Conservation (phyloP, 2,329 filamentous ascomycete genomes). For the Cordyceps javanica region DNA sequence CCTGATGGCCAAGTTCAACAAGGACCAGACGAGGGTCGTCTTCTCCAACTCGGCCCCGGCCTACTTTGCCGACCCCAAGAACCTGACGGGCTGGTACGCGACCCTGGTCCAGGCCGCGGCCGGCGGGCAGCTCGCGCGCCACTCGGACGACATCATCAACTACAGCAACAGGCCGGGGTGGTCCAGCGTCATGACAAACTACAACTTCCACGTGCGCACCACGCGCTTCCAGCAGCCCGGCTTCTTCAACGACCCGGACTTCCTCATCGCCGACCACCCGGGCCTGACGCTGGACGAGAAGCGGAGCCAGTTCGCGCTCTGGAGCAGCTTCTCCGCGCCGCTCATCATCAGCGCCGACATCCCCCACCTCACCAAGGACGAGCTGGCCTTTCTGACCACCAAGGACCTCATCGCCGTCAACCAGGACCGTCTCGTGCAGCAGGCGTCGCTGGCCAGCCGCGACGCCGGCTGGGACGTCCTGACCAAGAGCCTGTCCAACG, state of each 20-base stretch:
- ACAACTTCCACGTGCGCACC: constrained; percentile 33
- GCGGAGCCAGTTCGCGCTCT: constrained; percentile 27
- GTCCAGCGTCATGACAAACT: constrained; percentile 41
- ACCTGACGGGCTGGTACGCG: constrained; percentile 33
- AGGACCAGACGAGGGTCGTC: constrained; percentile 13
- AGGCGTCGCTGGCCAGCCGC: constrained; percentile 39
- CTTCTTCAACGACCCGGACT: constrained; percentile 30
- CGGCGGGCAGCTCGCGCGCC: constrained; percentile 34
- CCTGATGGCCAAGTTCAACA: not conserved
- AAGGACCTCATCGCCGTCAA: constrained; percentile 33
- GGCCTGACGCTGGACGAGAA: constrained; percentile 26
- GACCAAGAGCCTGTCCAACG: constrained; percentile 37
- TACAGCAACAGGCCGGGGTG: constrained; percentile 31
- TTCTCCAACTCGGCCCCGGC: constrained; percentile 39
- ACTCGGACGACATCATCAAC: constrained; percentile 34
- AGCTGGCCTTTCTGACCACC: constrained; percentile 30
- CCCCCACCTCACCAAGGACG: constrained; percentile 26
- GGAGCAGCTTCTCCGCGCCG: constrained; percentile 25
- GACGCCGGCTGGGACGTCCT: constrained; percentile 36
- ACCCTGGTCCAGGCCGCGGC: constrained; percentile 35
- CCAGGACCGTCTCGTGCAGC: constrained; percentile 33
- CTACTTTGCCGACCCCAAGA: constrained; percentile 28
- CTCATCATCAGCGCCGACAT: constrained; percentile 31
- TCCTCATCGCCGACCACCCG: constrained; percentile 27
- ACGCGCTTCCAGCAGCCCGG: constrained; percentile 31